phyloP scores from a whole-genome alignment of 768 basidiomycete species.

The Pisolithus microcarpus region DNA sequence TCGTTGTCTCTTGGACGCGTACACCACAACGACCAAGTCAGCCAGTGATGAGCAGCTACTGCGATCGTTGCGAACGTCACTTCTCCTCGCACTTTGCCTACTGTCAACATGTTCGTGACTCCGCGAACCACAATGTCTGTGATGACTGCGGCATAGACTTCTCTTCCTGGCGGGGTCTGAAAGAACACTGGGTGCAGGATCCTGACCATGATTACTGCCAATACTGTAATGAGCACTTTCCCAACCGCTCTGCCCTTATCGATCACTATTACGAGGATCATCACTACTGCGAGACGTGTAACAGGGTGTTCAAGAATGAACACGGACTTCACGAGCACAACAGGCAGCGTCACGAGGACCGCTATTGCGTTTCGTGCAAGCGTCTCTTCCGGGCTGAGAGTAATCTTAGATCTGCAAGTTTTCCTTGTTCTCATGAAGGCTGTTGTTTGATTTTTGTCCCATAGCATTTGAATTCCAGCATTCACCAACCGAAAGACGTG shows the following conservation, averaged over 20 bases:
- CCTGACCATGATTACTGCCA: conserved; percentile 46
- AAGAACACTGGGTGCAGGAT: conserved; percentile 49
- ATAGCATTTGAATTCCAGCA: conserved; percentile 47
- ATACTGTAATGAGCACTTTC: conserved; percentile 40
- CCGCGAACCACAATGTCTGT: conserved; percentile 39
- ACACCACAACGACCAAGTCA: no score
- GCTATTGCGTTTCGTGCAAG: conserved; percentile 41
- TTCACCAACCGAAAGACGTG: conserved; percentile 37
- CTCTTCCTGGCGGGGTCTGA: conserved; percentile 27
- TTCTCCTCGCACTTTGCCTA: conserved; percentile 27
- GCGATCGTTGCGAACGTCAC: conserved; percentile 33
- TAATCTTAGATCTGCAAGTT: conserved; percentile 13
- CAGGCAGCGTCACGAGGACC: conserved; percentile 31
- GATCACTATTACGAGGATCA: conserved; percentile 38
- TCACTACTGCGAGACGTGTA: conserved; percentile 36
- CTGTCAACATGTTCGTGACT: conserved; percentile 30
- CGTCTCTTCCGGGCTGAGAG: conserved; percentile 32
- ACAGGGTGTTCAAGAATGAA: conserved; percentile 34
- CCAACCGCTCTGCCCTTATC: conserved; percentile 24
- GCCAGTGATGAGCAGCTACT: conserved; percentile 25
- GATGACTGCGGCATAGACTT: conserved; percentile 42
- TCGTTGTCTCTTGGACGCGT: no score
- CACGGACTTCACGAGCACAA: conserved; percentile 42
- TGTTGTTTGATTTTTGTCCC: neutral
- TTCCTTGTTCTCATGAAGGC: neutral